These are phyloP conservation scores for Sarocladium brachiariae DNA, from an alignment of 2,329 filamentous ascomycete genomes.

Conservation along the genomic window DNA sequence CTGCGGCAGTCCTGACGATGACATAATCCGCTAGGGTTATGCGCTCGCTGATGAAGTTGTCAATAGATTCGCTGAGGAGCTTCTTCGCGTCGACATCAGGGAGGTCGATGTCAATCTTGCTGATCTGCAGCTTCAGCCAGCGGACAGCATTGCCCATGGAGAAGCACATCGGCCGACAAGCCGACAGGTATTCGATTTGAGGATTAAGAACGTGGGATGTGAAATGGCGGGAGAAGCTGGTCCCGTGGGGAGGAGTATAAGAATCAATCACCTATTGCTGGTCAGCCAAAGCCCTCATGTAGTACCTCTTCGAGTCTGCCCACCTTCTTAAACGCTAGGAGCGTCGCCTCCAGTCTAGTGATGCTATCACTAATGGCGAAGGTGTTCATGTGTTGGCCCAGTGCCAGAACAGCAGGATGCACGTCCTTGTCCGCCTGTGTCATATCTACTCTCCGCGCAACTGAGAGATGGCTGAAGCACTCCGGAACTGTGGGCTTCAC, in stretches of 20 bases:
- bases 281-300: constrained; percentile 12
- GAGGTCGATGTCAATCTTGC: constrained; percentile 79
- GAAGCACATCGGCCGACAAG: constrained; percentile 91
- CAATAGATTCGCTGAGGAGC: constrained; percentile 71
- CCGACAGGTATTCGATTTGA: constrained; percentile 90
- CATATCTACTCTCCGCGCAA: constrained; percentile 49
- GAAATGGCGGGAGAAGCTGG: constrained; percentile 82
- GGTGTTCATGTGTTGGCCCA: constrained; percentile 84
- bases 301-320: background rate
- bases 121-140: constrained; percentile 87
- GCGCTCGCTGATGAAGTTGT: constrained; percentile 84
- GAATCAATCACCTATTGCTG: constrained; percentile 69
- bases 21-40: constrained; percentile 81
- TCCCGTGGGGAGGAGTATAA: constrained; percentile 83
- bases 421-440: constrained; percentile 66
- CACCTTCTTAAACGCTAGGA: constrained; percentile 84
- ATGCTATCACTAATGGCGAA: constrained; percentile 88
- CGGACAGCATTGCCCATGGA: constrained; percentile 96
- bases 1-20: constrained; percentile 69
- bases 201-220: constrained; percentile 86
- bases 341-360: constrained; percentile 77
- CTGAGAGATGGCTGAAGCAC: constrained; percentile 77
- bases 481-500: constrained; percentile 57
- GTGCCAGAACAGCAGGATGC: constrained; percentile 74
- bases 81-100: constrained; percentile 78